Percentiles rank a stretch among this genome's conserved stretches.
Conservation (phyloP, 2,329 filamentous ascomycete species). For the Rutstroemia sp. region DNA sequence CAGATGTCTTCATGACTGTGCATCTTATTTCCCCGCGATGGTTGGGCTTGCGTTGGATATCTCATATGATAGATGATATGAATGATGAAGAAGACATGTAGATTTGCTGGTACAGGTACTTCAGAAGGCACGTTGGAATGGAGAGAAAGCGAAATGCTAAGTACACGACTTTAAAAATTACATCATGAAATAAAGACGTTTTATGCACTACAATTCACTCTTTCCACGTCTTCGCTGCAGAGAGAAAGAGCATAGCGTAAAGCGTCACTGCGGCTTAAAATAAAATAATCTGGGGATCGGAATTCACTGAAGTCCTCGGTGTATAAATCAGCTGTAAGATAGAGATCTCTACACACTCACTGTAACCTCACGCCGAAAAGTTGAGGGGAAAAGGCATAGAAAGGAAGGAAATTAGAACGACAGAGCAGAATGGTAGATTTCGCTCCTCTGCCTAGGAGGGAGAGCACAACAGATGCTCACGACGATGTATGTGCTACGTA, state of each 20-base stretch:
- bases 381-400: background rate
- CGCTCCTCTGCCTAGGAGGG: background rate
- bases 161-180: too few relatives aligned
- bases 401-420: background rate
- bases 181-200: too few relatives aligned
- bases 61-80: too few relatives aligned
- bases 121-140: too few relatives aligned
- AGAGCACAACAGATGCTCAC: background rate
- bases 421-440: background rate
- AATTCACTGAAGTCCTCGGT: background rate
- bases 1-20: too few relatives aligned
- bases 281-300: background rate
- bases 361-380: background rate
- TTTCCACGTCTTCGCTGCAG: background rate
- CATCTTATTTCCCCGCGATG: too few relatives aligned
- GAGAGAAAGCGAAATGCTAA: too few relatives aligned
- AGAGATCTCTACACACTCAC: background rate
- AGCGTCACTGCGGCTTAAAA: background rate
- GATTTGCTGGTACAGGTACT: too few relatives aligned
- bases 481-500: slow-evolving; percentile 6
- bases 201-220: background rate
- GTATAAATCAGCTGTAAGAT: background rate
- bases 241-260: background rate
- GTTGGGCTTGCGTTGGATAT: too few relatives aligned
- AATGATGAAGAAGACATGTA: too few relatives aligned